Percentiles rank a stretch among this genome's conserved stretches.
phyloP scores from a whole-genome alignment of 192 early-diverging fungal species.

The Coemansia sp. region DNA sequence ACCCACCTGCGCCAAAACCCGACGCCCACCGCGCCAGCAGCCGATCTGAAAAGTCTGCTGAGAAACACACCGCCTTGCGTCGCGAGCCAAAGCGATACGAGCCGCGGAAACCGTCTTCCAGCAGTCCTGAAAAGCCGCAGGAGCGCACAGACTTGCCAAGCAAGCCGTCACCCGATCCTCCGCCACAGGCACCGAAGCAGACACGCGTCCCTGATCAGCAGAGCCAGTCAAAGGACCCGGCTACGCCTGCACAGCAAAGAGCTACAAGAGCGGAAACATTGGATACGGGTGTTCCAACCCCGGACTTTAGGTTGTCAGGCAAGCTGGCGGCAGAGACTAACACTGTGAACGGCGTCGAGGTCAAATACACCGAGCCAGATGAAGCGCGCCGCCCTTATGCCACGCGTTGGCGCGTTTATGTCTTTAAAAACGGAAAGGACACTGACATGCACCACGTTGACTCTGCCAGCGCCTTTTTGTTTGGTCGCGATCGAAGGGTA shows the following conservation, averaged over 20 bases:
- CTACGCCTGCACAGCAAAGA: slow-evolving; percentile 13
- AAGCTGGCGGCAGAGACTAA: slow-evolving; percentile 86
- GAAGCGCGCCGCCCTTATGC: slow-evolving; percentile 77
- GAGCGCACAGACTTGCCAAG: not conserved
- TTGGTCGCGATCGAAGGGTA: slow-evolving; percentile 80
- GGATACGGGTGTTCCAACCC: slow-evolving; percentile 36
- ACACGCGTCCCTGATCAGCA: not conserved
- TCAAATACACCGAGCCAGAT: slow-evolving; percentile 91
- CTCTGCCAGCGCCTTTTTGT: slow-evolving; percentile 79
- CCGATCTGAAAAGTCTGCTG: not conserved
- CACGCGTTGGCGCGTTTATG: slow-evolving; percentile 78
- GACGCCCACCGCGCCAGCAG: not conserved
- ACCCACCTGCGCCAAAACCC: not conserved
- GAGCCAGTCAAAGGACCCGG: slow-evolving; percentile 4
- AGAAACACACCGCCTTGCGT: slow-evolving; percentile 6
- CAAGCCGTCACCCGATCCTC: not conserved
- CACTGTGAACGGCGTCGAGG: slow-evolving; percentile 77
- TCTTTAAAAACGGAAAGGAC: slow-evolving; percentile 90
- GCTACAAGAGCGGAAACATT: slow-evolving; percentile 13
- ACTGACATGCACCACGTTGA: slow-evolving; percentile 85
- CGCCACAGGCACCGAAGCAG: not conserved
- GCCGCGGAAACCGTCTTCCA: not conserved
- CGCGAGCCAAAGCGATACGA: slow-evolving; percentile 8
- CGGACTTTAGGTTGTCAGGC: slow-evolving; percentile 86
- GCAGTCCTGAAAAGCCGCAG: slow-evolving; percentile 3